Base-by-base conservation (phyloP, 768 basidiomycete genomes). In the Crepidotus variabilis region DNA sequence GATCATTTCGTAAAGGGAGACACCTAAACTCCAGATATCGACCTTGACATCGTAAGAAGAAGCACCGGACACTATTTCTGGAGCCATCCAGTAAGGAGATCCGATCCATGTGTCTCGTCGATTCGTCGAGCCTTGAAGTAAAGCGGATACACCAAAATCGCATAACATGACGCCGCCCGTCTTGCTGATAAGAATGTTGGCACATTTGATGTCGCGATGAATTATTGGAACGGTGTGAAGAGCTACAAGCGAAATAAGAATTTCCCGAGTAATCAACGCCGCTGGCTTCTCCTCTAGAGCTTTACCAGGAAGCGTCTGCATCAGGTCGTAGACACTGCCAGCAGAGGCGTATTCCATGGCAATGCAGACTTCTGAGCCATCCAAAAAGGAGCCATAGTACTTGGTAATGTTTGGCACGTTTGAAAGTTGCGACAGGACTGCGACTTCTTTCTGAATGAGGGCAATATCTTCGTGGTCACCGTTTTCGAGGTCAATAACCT, bases 21-120 rank as follows among this genome's bases (percentile, higher is more conserved):
- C 95, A 5, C 97, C 97, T 56, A 99, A 73, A 65, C 92, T 94
- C 97, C 97, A 98, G 45, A 99, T 93, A 66, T 99, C 97, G 2
- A 96, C 97, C 69, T 97, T 98, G 52, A 91, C 90, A 66, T 99
- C 96, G 71, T 99, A 98, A 45, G 86, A 80, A n/a, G 92, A 85
- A 10, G 90, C 87, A 9, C 81, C 80, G 61, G 93, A 90, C 14
- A 96, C 92, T 2, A 98, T 94, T 71, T 99, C 97, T 0, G 97
- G 97, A 0, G 97, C 97, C 97, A 99, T 99, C 96, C 96, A 98
- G 68, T 97, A 93, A 0, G 95, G 96, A 1, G 97, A 98, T 1
- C 97, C 97, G 59, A 95, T 93, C 65, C 98, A 83, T 0, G 97
- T 99, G 52, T 95, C 94, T 21, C 97, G 85, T 70, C 98, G 98